phyloP scores from a whole-genome alignment of 1,284 basidiomycete species.

The Trichosporon coremiiforme region DNA sequence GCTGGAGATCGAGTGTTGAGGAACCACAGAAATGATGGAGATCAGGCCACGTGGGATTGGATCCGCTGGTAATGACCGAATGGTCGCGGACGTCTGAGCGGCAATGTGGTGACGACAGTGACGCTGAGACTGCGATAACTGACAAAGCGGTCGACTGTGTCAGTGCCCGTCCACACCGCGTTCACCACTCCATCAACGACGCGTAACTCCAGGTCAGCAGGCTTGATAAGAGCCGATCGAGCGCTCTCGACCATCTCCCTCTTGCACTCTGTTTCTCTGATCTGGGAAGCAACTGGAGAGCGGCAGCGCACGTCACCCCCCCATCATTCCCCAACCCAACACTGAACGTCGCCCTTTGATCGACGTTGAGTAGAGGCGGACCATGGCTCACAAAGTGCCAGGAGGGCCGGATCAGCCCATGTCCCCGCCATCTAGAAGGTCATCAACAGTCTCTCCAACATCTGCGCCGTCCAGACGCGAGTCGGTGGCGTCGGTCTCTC shows the following conservation, averaged over 20 bases:
- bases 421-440: neutral
- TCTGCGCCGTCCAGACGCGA: neutral
- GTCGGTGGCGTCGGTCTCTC: constrained; percentile 1
- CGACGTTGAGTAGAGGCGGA: neutral
- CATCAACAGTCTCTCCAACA: neutral
- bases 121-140: constrained; percentile 1
- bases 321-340: neutral
- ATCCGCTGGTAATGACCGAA: constrained; percentile 22
- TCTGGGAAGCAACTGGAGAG: neutral
- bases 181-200: neutral
- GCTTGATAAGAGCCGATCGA: neutral
- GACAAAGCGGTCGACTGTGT: neutral
- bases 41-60: constrained; percentile 17
- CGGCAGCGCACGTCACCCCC: neutral
- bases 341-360: neutral
- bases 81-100: constrained; percentile 6
- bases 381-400: neutral
- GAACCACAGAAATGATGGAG: neutral
- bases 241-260: neutral
- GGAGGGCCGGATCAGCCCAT: neutral
- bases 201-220: neutral
- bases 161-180: constrained; percentile 17
- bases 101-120: constrained; percentile 15
- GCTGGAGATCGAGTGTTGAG: constrained; percentile 6
- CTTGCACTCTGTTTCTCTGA: neutral